Evolutionary conservation across 2,329 filamentous ascomycete species (phyloP), one percentile per base, ranked within the genome.

Genomic region (Ceratocystis lukuohia): DNA sequence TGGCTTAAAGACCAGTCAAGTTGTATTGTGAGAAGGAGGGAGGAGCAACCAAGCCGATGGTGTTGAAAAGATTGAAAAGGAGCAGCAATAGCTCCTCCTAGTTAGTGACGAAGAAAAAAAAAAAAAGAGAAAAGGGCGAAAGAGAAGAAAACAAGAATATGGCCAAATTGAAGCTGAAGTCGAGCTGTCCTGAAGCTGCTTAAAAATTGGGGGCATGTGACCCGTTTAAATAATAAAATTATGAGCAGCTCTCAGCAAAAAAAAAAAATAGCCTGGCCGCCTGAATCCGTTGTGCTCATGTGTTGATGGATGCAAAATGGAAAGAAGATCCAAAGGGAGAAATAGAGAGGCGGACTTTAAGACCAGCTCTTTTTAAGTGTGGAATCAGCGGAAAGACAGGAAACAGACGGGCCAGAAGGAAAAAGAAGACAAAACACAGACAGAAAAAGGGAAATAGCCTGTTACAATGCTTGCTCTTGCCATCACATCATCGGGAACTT

Each of bases 1-100:
- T 33, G 57, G 28, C n/a, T 25, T 56, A 61, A 67, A 64, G 46
- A 59, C 25, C 15, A 37, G 61, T 22, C n/a, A 48, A 61, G 46
- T 41, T 33, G 62, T n/a, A 30, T n/a, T 33, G 25, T 61, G 15
- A 28, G 15, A 7, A 44, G 33, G 45, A 33, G n/a, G 33, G 28
- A 37, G 8, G 37, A 61, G 28, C 61, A 56, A 41, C 41, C 25
- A n/a, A 59, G 59, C n/a, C 25, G 50, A 63, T 28, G 37, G 22
- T 22, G 61, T n/a, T 45, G 33, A 28, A 64, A 15, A 30, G 6
- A 46, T 33, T 30, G 22, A 33, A 59, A 63, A 44, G 48, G 59
- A 61, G 45, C 33, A 45, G 6, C 30, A 30, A 5, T 8, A 22
- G 15, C 12, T 7, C 22, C 22, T 30, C 12, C 5, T 57, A 7